Base-by-base conservation (phyloP, 2,329 filamentous ascomycete genomes). In the Sclerotinia sclerotiorum region DNA sequence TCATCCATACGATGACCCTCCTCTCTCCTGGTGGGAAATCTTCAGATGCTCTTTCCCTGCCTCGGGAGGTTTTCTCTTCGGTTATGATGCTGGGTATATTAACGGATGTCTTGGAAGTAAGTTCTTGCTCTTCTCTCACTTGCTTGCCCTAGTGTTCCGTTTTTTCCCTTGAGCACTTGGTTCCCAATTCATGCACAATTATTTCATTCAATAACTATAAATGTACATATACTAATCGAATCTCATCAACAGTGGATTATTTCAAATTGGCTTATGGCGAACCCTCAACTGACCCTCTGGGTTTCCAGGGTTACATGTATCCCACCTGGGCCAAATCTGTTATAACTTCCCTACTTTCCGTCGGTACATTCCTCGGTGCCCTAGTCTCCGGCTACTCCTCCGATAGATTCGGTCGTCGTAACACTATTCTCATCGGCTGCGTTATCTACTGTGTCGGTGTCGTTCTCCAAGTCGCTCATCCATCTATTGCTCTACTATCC, bases 11-110 rank as follows among this genome's bases (percentile, higher is more conserved):
- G 44, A 35, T 76, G 88, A 90, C 82, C 88, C 88, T 21, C 88
- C 88, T 73, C 84, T 90, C 74, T 90, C 88, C 72, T 80, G 86
- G 80, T 87, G 88, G 81, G 88, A 88, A 67, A 90, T 90, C 78
- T 70, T 89, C 60, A 84, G 90, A 76, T 90, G 88, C 78, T 87
- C 86, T 71, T 90, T 90, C 71, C 88, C 88, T 70, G 87, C 88
- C 46, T 90, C 90, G 69, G 88, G 88, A 75, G 88, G 87, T 78
- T 73, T 76, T 67, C 73, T 76, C 71, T 78, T 78, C 80, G 90
- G 90, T 60, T 93, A 91, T 79, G 90, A 93, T 76, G 90, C 89
- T 54, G 90, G 90, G 73, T 91, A 90, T 80, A 90, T 91, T 82
- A 88, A 87, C 78, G 87, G 87, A 77, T 86, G 89, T 69, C 80